Conservation (phyloP, 2,329 filamentous ascomycete species). For the Colletotrichum zoysiae region DNA sequence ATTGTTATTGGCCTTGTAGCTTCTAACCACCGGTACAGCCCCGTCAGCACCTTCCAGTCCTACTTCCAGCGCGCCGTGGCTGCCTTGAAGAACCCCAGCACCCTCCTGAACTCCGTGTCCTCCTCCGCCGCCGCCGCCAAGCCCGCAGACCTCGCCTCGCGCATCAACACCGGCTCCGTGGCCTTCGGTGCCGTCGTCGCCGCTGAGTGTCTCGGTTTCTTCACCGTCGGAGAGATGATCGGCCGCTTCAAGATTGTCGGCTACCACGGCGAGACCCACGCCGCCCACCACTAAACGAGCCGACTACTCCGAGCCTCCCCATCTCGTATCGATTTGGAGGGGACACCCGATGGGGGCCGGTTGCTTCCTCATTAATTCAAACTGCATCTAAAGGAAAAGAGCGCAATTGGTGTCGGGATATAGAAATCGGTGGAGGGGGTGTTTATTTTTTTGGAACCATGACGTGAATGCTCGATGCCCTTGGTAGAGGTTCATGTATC, state of each 20-base stretch:
- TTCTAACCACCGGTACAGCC: conserved; percentile 61
- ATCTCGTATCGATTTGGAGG: conserved; percentile 15
- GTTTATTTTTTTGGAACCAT: conserved; percentile 28
- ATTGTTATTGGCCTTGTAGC: conserved; percentile 30
- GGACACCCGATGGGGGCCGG: conserved; percentile 1
- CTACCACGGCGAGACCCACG: conserved; percentile 79
- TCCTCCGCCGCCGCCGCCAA: conserved; percentile 65
- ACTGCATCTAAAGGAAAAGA: conserved; percentile 40
- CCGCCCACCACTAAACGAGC: conserved; percentile 68
- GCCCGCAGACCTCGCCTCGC: conserved; percentile 52
- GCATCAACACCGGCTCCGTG: conserved; percentile 76
- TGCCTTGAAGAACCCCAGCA: conserved; percentile 75
- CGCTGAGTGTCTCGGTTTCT: conserved; percentile 94
- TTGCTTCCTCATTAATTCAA: conserved; percentile 37
- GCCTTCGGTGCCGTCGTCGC: conserved; percentile 80
- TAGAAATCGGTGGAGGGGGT: conserved; percentile 33
- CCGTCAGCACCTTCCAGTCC: conserved; percentile 83
- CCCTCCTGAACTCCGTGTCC: conserved; percentile 68
- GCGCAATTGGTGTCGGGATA: conserved; percentile 33
- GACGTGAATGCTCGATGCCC: conserved; percentile 37
- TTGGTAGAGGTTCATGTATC: conserved; percentile 36
- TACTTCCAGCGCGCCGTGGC: conserved; percentile 85
- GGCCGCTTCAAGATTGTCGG: conserved; percentile 95
- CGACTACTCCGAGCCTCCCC: conserved; percentile 3
- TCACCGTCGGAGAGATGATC: conserved; percentile 97